A percentile compares a stretch with the other conserved stretches of the same genome.
phyloP scores from a whole-genome alignment of 2,329 filamentous ascomycete genomes.

The Capronia epimyces region DNA sequence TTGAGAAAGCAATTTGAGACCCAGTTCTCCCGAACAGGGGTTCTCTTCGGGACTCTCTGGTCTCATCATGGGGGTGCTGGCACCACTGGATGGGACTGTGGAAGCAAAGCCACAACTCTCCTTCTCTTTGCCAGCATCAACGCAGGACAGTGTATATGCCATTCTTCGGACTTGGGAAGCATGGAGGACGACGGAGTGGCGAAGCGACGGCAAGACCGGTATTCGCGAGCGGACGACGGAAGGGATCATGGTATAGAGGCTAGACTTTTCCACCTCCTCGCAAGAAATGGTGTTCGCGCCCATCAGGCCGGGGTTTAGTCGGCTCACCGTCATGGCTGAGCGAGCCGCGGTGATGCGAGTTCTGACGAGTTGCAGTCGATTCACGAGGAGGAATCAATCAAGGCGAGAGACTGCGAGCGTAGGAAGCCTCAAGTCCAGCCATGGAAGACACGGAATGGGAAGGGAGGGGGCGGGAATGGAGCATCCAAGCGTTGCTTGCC shows the following conservation, averaged over 20 bases:
- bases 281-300: background rate
- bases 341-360: background rate
- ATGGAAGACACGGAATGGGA: too few relatives aligned
- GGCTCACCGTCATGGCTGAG: background rate
- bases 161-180: conserved; percentile 6
- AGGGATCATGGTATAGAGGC: conserved; percentile 24
- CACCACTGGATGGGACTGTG: conserved; percentile 13
- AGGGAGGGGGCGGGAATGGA: too few relatives aligned
- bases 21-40: conserved; percentile 9
- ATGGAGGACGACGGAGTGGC: conserved; percentile 11
- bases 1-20: conserved; percentile 20
- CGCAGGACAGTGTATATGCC: conserved; percentile 12
- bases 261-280: conserved; percentile 9
- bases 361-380: background rate
- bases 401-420: too few relatives aligned
- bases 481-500: background rate
- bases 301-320: background rate
- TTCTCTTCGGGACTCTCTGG: conserved; percentile 16
- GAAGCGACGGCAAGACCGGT: conserved; percentile 19
- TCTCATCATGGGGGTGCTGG: conserved; percentile 18
- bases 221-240: conserved; percentile 21
- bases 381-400: background rate
- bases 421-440: too few relatives aligned
- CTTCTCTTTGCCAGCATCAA: conserved; percentile 14
- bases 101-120: conserved; percentile 11